Conservation (phyloP, 2,329 filamentous ascomycete species). For the Beauveria brongniartii region DNA sequence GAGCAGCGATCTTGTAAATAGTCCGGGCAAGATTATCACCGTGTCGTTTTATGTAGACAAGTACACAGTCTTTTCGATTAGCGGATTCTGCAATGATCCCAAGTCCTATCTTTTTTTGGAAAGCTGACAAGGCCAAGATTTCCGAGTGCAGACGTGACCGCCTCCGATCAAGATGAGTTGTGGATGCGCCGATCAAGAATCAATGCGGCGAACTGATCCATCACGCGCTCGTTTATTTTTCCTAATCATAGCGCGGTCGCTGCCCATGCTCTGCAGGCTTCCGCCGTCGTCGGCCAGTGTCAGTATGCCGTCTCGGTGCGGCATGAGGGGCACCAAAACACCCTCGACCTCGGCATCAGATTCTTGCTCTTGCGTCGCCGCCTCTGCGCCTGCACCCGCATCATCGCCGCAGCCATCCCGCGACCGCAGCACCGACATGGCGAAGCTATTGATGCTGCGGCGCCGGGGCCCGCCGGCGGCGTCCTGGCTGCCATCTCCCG, state of each 20-base stretch:
- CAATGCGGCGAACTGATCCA: not conserved
- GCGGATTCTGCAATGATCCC: too few relatives aligned
- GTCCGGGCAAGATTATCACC: too few relatives aligned
- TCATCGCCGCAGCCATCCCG: not conserved
- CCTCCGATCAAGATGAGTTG: too few relatives aligned
- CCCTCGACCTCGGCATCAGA: conserved; percentile 3
- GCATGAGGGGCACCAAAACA: not conserved
- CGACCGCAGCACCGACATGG: conserved; percentile 9
- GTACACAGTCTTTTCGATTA: too few relatives aligned
- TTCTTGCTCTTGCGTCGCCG: conserved; percentile 1
- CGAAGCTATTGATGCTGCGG: conserved; percentile 3
- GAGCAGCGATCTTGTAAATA: too few relatives aligned
- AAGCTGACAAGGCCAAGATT: too few relatives aligned
- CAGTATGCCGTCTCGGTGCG: not conserved
- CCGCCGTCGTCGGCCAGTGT: conserved; percentile 5
- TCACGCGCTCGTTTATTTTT: not conserved
- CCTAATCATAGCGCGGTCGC: conserved; percentile 13
- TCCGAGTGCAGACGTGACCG: too few relatives aligned
- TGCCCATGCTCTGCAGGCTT: conserved; percentile 13
- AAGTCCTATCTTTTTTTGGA: too few relatives aligned
- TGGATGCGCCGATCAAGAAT: too few relatives aligned
- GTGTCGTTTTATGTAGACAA: too few relatives aligned
- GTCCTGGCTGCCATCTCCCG: not conserved
- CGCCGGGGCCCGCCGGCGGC: too few relatives aligned
- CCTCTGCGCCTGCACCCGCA: not conserved